Base-by-base conservation (phyloP, 495 filamentous ascomycete species). In the Letharia lupina region DNA sequence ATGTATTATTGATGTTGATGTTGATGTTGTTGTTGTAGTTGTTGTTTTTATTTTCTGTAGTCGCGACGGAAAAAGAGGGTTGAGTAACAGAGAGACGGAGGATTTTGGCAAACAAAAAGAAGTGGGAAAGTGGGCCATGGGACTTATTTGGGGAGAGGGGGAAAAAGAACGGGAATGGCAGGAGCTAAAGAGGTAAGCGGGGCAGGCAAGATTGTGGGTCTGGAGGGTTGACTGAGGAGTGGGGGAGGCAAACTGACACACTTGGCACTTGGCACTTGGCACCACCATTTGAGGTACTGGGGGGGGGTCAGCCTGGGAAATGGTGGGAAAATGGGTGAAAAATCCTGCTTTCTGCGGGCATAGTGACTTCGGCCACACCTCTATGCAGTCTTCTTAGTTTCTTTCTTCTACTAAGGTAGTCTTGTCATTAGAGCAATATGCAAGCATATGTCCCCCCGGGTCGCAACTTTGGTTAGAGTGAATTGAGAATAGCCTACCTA, bases 261-360 rank as follows among this genome's bases (percentile, higher is more conserved):
- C 2, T 31, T 28, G 23, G 28, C 48, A 20, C 2, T 8, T 12
- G 10, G 18, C 18, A 47, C 41, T 42, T 44, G 44, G 20, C 4
- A 20, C n/a, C n/a, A n/a, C n/a, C n/a, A n/a, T n/a, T n/a, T n/a
- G n/a, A n/a, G n/a, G n/a, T n/a, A 10, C 4, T 20, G n/a, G 10
- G 10, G 12, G 23, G 48, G 48, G 6, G 48, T 7, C 23, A 28
- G 23, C 23, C 23, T 28, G 23, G 23, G 23, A 28, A 28, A 28
- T 28, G 23, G 23, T 28, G 23, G 23, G 23, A 28, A 28, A 28
- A 28, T 28, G 23, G 23, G 23, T 28, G 23, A 28, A 28, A 60
- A 65, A 59, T 65, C 63, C 63, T 60, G 63, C 63, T 65, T 65
- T 42, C 63, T 60, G 54, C 54, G 41, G 41, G 41, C 54, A 47